These are phyloP conservation scores for Torulaspora delbrueckii DNA, from an alignment of 805 yeast species.

Conservation along the genomic window DNA sequence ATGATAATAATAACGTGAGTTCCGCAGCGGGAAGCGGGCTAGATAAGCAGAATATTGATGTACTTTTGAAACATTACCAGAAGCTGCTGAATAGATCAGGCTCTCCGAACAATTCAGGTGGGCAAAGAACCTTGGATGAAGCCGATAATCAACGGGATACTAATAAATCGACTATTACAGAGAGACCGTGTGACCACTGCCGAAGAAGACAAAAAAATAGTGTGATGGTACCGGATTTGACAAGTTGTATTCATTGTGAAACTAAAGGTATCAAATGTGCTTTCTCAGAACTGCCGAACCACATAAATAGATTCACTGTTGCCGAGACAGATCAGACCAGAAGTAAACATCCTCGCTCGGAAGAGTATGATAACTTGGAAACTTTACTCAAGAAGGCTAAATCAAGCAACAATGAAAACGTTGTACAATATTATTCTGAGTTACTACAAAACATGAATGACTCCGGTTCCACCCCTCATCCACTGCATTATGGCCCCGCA, in stretches of 20 bases:
- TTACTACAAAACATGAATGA: slow-evolving; percentile 24
- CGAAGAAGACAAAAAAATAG: slow-evolving; percentile 76
- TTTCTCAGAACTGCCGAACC: slow-evolving; percentile 50
- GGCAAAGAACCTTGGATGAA: background rate
- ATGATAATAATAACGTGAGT: slow-evolving; percentile 4
- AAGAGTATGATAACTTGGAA: slow-evolving; percentile 21
- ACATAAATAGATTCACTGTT: background rate
- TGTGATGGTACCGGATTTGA: slow-evolving; percentile 57
- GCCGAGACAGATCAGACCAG: slow-evolving; percentile 1
- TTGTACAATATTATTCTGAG: slow-evolving; percentile 23
- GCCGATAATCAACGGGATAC: background rate
- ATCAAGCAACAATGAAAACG: slow-evolving; percentile 15
- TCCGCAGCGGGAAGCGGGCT: slow-evolving; percentile 1
- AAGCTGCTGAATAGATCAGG: slow-evolving; percentile 21
- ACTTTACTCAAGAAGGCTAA: slow-evolving; percentile 22
- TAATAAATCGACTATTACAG: slow-evolving; percentile 13
- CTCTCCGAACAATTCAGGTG: background rate
- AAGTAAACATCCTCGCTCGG: slow-evolving; percentile 22
- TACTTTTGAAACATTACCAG: slow-evolving; percentile 30
- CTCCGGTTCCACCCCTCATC: slow-evolving; percentile 10
- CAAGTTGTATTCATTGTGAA: slow-evolving; percentile 73
- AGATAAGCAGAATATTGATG: slow-evolving; percentile 27
- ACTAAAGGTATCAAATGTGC: slow-evolving; percentile 70
- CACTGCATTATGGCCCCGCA: background rate
- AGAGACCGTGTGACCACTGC: slow-evolving; percentile 76